A percentile compares a stretch with the other conserved stretches of the same genome.
These are phyloP conservation scores for Nicotiana otophora DNA, from an alignment of 257 asterid genomes.

Conservation along the genomic window DNA sequence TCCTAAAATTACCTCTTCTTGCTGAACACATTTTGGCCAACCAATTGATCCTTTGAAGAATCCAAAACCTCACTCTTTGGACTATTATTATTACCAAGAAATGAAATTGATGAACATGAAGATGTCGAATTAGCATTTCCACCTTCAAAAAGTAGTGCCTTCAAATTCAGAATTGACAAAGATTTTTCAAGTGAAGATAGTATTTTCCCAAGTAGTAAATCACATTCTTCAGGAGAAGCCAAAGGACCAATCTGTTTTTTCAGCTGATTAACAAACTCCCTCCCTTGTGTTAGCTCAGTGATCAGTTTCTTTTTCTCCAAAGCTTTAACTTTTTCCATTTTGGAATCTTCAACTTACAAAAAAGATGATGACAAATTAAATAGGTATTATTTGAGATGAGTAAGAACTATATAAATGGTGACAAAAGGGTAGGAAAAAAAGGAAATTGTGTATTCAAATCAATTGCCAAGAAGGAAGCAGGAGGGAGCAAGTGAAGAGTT, in stretches of 20 bases:
- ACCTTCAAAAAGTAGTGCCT: slow-evolving; percentile 20
- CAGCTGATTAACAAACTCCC: slow-evolving; percentile 61
- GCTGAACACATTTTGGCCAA: slow-evolving; percentile 14
- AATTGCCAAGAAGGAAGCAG: slow-evolving; percentile 4
- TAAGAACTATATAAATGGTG: neutral
- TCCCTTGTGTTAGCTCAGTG: slow-evolving; percentile 55
- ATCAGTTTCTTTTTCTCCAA: slow-evolving; percentile 28
- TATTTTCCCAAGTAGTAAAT: slow-evolving; percentile 40
- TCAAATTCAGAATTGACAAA: slow-evolving; percentile 34
- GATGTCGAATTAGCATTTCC: slow-evolving; percentile 8
- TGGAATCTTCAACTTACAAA: neutral
- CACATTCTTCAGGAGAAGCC: slow-evolving; percentile 25
- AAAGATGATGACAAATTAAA: neutral
- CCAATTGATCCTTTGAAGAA: slow-evolving; percentile 21
- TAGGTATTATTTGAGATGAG: neutral
- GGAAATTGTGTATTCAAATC: neutral
- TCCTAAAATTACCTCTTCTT: slow-evolving; percentile 48
- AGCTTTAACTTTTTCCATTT: slow-evolving; percentile 40
- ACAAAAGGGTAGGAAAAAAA: neutral
- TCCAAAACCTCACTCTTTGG: slow-evolving; percentile 40
- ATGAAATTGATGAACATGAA: slow-evolving; percentile 6
- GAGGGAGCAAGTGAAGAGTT: slow-evolving; percentile 9
- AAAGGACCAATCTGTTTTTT: slow-evolving; percentile 34
- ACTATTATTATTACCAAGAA: slow-evolving; percentile 14
- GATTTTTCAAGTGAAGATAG: slow-evolving; percentile 64